A percentile compares a stretch with the other conserved stretches of the same genome.
phyloP scores from a whole-genome alignment of 345 rosid genomes.

The Lepidium sativum region DNA sequence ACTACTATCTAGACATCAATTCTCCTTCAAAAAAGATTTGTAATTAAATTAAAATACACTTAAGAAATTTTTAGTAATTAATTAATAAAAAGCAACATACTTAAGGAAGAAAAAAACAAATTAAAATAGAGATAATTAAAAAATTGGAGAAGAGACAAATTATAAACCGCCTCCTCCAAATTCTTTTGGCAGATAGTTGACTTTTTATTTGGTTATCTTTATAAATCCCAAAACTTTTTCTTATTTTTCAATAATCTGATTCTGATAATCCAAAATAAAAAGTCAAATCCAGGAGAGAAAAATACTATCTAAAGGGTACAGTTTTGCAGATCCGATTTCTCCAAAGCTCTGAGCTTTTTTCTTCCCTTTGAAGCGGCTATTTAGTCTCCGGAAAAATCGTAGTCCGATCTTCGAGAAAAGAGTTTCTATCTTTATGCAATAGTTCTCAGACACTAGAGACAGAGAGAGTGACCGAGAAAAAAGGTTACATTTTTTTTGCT shows the following conservation, averaged over 20 bases:
- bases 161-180: slow-evolving; percentile 18
- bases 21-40: too few species aligned
- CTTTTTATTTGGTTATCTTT: slow-evolving; percentile 19
- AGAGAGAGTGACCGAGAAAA: neutral
- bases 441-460: neutral
- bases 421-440: slow-evolving; percentile 3
- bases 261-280: slow-evolving; percentile 7
- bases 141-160: slow-evolving; percentile 11
- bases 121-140: neutral
- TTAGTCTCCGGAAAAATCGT: slow-evolving; percentile 8
- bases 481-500: neutral
- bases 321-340: slow-evolving; percentile 29
- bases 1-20: too few species aligned
- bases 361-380: neutral
- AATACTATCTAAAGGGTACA: slow-evolving; percentile 11
- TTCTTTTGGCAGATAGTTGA: slow-evolving; percentile 28
- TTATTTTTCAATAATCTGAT: slow-evolving; percentile 3
- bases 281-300: slow-evolving; percentile 26
- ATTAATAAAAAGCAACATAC: neutral
- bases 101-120: neutral
- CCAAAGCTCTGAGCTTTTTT: slow-evolving; percentile 11
- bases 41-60: neutral
- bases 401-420: neutral
- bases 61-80: neutral
- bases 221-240: neutral